These are phyloP conservation scores for Cercospora beticola DNA, from an alignment of 2,329 filamentous ascomycete species.

Conservation along the genomic window DNA sequence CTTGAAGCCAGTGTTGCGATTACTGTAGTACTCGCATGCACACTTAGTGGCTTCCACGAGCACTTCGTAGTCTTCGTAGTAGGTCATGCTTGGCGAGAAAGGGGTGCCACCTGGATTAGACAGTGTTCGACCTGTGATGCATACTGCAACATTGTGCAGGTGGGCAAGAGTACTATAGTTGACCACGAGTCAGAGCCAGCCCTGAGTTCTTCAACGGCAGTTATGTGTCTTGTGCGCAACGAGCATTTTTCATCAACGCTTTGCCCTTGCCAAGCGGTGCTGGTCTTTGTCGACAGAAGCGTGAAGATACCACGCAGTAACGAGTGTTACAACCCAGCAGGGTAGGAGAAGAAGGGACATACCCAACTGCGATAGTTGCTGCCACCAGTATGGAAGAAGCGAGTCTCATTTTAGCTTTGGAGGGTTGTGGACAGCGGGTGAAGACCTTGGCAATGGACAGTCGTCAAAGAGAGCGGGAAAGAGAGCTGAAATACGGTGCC, in stretches of 20 bases:
- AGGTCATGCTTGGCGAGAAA: background rate
- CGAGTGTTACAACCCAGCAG: too few relatives aligned
- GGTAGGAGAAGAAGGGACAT: background rate
- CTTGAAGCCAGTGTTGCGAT: slow-evolving; percentile 12
- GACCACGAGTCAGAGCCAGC: background rate
- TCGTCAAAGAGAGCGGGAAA: too few relatives aligned
- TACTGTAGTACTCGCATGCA: slow-evolving; percentile 12
- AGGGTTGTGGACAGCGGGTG: too few relatives aligned
- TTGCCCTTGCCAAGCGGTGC: too few relatives aligned
- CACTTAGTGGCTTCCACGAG: slow-evolving; percentile 1
- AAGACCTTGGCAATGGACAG: too few relatives aligned
- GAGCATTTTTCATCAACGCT: too few relatives aligned
- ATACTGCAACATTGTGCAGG: slow-evolving; percentile 10
- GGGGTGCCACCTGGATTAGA: background rate
- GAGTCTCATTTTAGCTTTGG: slow-evolving; percentile 4
- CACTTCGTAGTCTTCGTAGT: slow-evolving; percentile 9
- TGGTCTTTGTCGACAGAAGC: too few relatives aligned
- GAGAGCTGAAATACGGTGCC: too few relatives aligned
- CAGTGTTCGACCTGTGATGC: slow-evolving; percentile 2
- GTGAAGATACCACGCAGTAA: too few relatives aligned
- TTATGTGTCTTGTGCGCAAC: too few relatives aligned
- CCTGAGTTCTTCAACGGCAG: too few relatives aligned
- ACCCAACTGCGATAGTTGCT: slow-evolving; percentile 6
- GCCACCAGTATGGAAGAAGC: background rate
- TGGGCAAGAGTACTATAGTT: slow-evolving; percentile 3